A percentile compares a stretch with the other conserved stretches of the same genome.
Evolutionary conservation across 2,329 filamentous ascomycete species (phyloP).

Genomic region (Sporothrix mexicana): DNA sequence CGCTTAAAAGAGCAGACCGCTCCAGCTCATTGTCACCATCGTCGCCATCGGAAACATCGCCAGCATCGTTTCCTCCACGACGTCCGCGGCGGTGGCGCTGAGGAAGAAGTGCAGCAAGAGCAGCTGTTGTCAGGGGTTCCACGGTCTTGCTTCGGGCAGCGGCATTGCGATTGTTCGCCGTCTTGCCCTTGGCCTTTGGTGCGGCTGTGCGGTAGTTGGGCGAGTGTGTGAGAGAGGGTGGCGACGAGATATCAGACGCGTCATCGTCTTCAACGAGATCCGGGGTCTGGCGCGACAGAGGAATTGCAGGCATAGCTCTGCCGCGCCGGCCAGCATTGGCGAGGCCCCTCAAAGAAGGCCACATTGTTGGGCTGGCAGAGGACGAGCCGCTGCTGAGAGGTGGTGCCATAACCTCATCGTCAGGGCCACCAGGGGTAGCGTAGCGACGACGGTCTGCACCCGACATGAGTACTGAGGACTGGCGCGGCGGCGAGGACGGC

Average conservation of each 20-base stretch:
- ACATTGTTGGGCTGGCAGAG: constrained; percentile 51
- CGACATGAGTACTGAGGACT: constrained; percentile 27
- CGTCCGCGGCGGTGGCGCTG: constrained; percentile 54
- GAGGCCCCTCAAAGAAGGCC: constrained; percentile 60
- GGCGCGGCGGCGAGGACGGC: constrained; percentile 38
- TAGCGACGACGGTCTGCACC: constrained; percentile 41
- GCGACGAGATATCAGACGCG: constrained; percentile 64
- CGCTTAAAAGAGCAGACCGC: constrained; percentile 50
- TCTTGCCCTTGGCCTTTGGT: constrained; percentile 32
- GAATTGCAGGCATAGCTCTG: constrained; percentile 39
- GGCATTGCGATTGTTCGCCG: constrained; percentile 25
- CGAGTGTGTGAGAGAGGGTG: constrained; percentile 70
- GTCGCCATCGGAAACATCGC: constrained; percentile 37
- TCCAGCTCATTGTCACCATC: constrained; percentile 48
- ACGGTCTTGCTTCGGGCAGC: not conserved
- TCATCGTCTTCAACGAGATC: constrained; percentile 48
- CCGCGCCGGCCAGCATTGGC: constrained; percentile 51
- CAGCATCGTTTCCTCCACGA: constrained; percentile 40
- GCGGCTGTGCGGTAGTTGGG: constrained; percentile 55
- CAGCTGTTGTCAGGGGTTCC: constrained; percentile 56
- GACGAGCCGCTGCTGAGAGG: constrained; percentile 60
- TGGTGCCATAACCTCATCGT: constrained; percentile 56
- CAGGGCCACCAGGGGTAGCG: constrained; percentile 48
- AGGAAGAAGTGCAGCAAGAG: constrained; percentile 60
- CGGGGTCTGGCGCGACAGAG: constrained; percentile 48